Evolutionary conservation across 176 grass and related monocot species (phyloP).

Genomic region (Tuctoria greenei): DNA sequence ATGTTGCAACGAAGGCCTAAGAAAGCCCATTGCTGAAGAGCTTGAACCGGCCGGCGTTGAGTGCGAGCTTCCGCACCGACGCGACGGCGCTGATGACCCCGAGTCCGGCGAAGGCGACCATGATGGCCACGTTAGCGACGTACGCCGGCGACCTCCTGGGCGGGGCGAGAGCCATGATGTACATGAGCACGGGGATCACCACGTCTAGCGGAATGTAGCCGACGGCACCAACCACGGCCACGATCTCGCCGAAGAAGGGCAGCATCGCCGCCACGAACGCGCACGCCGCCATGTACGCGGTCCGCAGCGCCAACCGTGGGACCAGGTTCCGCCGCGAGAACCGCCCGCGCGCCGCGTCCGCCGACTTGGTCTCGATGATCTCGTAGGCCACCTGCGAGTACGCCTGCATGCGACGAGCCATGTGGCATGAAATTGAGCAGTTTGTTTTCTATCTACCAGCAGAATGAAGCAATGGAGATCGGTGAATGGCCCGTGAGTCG

Average conservation of each 20-base stretch:
- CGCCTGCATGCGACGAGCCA: conserved; percentile 26
- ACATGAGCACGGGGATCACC: conserved; percentile 76
- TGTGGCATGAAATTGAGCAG: no score
- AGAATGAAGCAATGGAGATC: no score
- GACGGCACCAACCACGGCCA: conserved; percentile 66
- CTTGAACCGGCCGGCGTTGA: conserved; percentile 72
- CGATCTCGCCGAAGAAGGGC: conserved; percentile 87
- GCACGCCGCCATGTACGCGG: conserved; percentile 58
- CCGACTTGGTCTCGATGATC: conserved; percentile 82
- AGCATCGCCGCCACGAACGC: conserved; percentile 72
- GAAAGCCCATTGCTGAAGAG: conserved; percentile 55
- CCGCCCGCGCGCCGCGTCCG: conserved; percentile 48
- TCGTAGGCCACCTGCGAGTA: conserved; percentile 90
- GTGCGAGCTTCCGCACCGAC: conserved; percentile 64
- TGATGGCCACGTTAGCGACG: conserved; percentile 60
- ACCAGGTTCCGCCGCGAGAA: conserved; percentile 73
- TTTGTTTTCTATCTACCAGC: no score
- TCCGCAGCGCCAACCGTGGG: conserved; percentile 60
- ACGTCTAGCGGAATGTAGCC: conserved; percentile 86
- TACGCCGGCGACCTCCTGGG: conserved; percentile 30
- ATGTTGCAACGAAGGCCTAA: no score
- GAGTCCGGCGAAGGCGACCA: conserved; percentile 63
- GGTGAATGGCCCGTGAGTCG: no score
- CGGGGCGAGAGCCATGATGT: conserved; percentile 63
- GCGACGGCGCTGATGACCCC: conserved; percentile 64